Base-by-base conservation (phyloP, 345 rosid species). In the Fremontodendron californicum region DNA sequence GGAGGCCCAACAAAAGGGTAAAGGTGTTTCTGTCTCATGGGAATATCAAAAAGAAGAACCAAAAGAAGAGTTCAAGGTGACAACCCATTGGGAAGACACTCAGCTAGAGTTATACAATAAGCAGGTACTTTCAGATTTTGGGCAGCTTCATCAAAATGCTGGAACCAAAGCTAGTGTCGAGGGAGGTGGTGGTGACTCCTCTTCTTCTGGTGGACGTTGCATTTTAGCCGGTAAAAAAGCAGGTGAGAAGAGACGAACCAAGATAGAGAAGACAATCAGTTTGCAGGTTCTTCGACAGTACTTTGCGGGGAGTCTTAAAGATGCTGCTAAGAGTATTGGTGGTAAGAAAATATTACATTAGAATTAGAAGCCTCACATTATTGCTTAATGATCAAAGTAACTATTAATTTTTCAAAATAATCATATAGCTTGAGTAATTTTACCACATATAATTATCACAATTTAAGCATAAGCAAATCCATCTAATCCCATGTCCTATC, bases 251-350 rank as follows among this genome's bases (percentile, higher is more conserved):
- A 88, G 88, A 82, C 86, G 90, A 73, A 77, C 91, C 64, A 95
- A 89, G 88, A 74, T 88, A 35, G 99, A 93, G 89, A 94, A 91
- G 89, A 87, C 89, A 33, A 91, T 94, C 84, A 90, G 95, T 84
- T 88, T 95, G 84, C 83, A 93, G 25, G 93, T 88, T 78, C 99
- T 95, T 66, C 89, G 87, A 71, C 98, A 93, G 42, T 82, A 95
- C 84, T 95, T 93, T 66, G 91, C 98, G 0, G 99, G 99, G 79
- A 95, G 98, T 86, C 99, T 95, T 69, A 91, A 93, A 80, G 98
- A 95, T 87, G 99, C 98, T 73, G 99, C 98, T 61, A 93, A 91
- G 84, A 91, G 90, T 77, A 88, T 95, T 81, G 98, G 98, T 3
- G 98, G 98, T 95, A 90, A 78, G 93, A 75, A 75, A 66, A 75